Base-by-base conservation (phyloP, 371 early-diverging fungal genomes). In the Zopfochytrium polystomum region DNA sequence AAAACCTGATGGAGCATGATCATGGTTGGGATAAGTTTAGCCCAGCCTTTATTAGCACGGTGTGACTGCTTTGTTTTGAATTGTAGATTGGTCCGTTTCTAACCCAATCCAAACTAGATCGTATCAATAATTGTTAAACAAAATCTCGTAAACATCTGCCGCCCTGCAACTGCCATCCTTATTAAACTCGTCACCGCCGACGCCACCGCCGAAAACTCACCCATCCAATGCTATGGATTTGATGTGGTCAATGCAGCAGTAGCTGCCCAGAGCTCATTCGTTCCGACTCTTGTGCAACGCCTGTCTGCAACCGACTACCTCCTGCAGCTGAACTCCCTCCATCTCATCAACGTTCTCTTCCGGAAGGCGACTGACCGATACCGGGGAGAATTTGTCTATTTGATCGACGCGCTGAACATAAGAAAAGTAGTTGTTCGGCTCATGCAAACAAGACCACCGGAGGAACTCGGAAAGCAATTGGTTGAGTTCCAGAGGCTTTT, bases 161-260 rank as follows among this genome's bases (percentile, higher is more conserved):
- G 87, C 4, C 90, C 90, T 1, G 87, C 86, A 7, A 87, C 85
- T 0, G 83, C 85, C 1, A 80, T 87, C 42, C 71, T 89, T 30
- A 79, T 84, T 58, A 85, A 86, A 58, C 66, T 89, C 1, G 80
- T 85, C 7, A 74, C 74, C 44, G 78, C 84, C 27, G 79, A 31
- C 27, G 42, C 29, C 32, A 64, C 29, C 62, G 46, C 67, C 58
- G 50, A 60, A 68, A 42, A 68, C 62, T 35, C 70, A 32, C 65
- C 73, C 32, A 66, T 75, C 15, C 70, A 67, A 55, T 73, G 77
- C 64, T 75, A 78, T 56, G 78, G 82, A 2, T 82, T 79, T 52
- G 62, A 74, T 50, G 71, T 76, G 2, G 60, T 87, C 26, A 76
- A 85, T 45, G 58, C 67, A 22, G 84, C 82, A 0, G 79, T 86